phyloP scores from a whole-genome alignment of 306 rosid species.

The Acacia confusa region DNA sequence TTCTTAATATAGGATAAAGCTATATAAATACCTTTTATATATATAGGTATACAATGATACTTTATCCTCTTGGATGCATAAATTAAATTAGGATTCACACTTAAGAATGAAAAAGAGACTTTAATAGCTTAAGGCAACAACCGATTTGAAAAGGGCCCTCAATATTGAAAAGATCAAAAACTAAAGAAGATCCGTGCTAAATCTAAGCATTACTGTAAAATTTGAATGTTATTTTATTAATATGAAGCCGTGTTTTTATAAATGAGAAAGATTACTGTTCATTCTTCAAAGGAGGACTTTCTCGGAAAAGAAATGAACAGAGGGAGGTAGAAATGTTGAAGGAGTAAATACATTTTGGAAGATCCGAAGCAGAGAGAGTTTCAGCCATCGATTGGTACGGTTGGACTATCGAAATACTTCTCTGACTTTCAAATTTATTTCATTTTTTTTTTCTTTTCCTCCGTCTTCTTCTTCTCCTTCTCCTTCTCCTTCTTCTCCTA shows the following conservation, averaged over 20 bases:
- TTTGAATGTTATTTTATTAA: background rate
- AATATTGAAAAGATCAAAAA: background rate
- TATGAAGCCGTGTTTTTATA: background rate
- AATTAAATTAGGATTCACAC: too few relatives aligned
- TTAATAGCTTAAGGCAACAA: background rate
- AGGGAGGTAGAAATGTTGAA: background rate
- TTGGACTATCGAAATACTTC: conserved; percentile 42
- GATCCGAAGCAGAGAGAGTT: conserved; percentile 2
- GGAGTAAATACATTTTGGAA: background rate
- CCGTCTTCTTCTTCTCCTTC: background rate
- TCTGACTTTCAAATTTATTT: conserved; percentile 37
- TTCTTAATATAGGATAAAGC: too few relatives aligned
- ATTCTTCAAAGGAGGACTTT: background rate
- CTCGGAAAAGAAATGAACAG: background rate
- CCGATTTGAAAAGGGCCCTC: background rate
- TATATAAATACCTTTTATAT: too few relatives aligned
- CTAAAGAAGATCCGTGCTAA: background rate
- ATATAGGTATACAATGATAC: background rate
- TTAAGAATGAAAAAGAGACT: background rate
- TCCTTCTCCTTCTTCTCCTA: background rate
- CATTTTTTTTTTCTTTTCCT: background rate
- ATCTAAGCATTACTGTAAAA: background rate
- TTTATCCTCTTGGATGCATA: background rate
- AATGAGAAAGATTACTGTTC: background rate
- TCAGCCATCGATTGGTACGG: conserved; percentile 39